Conservation (phyloP, 2,329 filamentous ascomycete genomes). For the Microascus cirrosus region DNA sequence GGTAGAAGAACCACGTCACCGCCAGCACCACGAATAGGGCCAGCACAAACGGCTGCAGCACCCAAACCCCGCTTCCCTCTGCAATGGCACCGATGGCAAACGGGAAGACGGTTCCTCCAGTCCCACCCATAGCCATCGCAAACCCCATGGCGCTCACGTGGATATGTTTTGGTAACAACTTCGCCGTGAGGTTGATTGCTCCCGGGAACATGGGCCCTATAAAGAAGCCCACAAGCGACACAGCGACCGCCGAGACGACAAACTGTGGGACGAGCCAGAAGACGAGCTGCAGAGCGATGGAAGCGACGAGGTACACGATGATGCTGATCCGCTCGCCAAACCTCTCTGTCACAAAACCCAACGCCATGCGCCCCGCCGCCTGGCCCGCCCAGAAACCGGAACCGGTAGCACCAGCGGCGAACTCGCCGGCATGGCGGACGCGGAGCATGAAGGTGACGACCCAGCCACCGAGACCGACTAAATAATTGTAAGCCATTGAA, state of each 20-base stretch:
- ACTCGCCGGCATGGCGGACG: slow-evolving; percentile 51
- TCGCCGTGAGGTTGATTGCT: slow-evolving; percentile 58
- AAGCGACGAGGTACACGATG: slow-evolving; percentile 47
- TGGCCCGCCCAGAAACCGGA: slow-evolving; percentile 76
- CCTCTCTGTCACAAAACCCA: slow-evolving; percentile 60
- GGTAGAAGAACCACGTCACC: slow-evolving; percentile 23
- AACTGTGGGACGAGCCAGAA: slow-evolving; percentile 50
- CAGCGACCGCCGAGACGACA: slow-evolving; percentile 43
- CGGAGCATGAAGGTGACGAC: slow-evolving; percentile 71
- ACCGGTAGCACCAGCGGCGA: slow-evolving; percentile 59
- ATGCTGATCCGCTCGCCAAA: slow-evolving; percentile 54
- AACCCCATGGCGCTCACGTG: slow-evolving; percentile 67
- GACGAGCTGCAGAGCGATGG: slow-evolving; percentile 52
- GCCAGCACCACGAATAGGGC: slow-evolving; percentile 25
- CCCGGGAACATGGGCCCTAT: slow-evolving; percentile 65
- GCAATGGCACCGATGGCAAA: slow-evolving; percentile 54
- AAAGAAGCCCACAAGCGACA: slow-evolving; percentile 62
- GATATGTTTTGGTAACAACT: slow-evolving; percentile 56
- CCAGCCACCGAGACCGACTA: slow-evolving; percentile 62
- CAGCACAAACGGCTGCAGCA: slow-evolving; percentile 38
- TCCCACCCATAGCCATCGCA: slow-evolving; percentile 59
- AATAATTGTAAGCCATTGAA: not conserved
- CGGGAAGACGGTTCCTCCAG: slow-evolving; percentile 52
- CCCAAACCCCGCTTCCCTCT: slow-evolving; percentile 31
- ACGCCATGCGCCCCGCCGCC: slow-evolving; percentile 52